Conservation (phyloP, 1,139 yeast genomes). For the Hansenula sp. region DNA sequence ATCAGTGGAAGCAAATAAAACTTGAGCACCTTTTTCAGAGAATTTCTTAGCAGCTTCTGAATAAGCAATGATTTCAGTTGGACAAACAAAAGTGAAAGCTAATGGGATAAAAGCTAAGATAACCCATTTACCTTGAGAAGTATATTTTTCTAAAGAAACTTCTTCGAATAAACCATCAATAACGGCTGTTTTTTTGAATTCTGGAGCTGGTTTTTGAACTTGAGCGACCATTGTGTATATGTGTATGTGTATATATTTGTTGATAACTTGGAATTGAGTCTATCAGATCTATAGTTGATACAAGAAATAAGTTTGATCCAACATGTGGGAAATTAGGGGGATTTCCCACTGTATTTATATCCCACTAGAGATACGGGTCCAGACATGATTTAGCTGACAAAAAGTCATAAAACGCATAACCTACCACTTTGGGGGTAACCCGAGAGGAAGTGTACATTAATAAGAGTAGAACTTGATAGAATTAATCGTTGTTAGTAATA, state of each 20-base stretch:
- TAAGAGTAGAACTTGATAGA: no score
- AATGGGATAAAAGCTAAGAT: slow-evolving; percentile 94
- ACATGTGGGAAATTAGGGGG: slow-evolving; percentile 1
- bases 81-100: slow-evolving; percentile 99
- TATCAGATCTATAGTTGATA: neutral
- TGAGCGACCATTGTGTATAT: slow-evolving; percentile 65
- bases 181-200: slow-evolving; percentile 94
- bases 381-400: slow-evolving; percentile 17
- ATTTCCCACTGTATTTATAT: slow-evolving; percentile 1
- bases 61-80: slow-evolving; percentile 98
- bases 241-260: neutral
- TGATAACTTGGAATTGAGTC: neutral
- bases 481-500: no score
- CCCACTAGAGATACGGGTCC: slow-evolving; percentile 4
- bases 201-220: slow-evolving; percentile 94
- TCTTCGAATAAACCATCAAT: slow-evolving; percentile 95
- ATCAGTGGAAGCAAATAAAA: slow-evolving; percentile 95
- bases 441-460: no score
- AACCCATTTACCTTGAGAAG: slow-evolving; percentile 88
- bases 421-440: no score
- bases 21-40: slow-evolving; percentile 81
- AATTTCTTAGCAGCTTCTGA: slow-evolving; percentile 92
- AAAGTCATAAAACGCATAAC: neutral
- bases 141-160: slow-evolving; percentile 85
- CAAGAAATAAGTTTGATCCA: neutral